Evolutionary conservation across 345 rosid species (phyloP).

Genomic region (Turnera subulata): DNA sequence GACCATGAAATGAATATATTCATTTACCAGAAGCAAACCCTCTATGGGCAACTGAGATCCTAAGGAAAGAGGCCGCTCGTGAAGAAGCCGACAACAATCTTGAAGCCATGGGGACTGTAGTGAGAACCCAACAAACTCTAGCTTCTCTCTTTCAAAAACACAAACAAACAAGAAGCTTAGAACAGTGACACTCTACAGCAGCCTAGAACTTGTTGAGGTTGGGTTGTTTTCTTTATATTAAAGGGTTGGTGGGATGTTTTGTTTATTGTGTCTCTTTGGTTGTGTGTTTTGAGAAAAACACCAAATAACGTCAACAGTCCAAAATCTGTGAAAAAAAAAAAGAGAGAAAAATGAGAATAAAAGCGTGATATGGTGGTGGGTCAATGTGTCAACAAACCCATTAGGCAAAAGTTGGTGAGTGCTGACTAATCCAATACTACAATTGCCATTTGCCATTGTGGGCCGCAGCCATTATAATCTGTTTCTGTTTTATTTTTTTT

Average conservation of each 20-base stretch:
- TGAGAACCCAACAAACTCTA: neutral
- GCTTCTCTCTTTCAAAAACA: neutral
- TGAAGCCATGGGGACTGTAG: constrained; percentile 48
- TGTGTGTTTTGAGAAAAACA: no score
- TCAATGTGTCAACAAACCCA: constrained; percentile 32
- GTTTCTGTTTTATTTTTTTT: no score
- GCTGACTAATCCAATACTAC: constrained; percentile 4
- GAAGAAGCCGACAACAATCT: constrained; percentile 86
- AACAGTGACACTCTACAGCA: no score
- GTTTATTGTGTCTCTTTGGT: neutral
- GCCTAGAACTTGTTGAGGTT: neutral
- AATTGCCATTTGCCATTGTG: neutral
- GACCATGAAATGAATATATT: neutral
- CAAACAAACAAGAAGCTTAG: no score
- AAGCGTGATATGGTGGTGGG: constrained; percentile 13
- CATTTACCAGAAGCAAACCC: constrained; percentile 67
- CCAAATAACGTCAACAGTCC: neutral
- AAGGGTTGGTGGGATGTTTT: constrained; percentile 10
- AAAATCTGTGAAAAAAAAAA: neutral
- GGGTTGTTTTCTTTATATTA: neutral
- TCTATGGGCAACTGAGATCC: constrained; percentile 72
- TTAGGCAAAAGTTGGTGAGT: constrained; percentile 20
- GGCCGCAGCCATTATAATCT: no score
- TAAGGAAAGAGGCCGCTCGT: constrained; percentile 79
- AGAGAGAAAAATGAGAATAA: no score